Percentiles rank a stretch among this genome's conserved stretches.
phyloP scores from a whole-genome alignment of 176 grass and related monocot genomes.

The Saccharum spontaneum region DNA sequence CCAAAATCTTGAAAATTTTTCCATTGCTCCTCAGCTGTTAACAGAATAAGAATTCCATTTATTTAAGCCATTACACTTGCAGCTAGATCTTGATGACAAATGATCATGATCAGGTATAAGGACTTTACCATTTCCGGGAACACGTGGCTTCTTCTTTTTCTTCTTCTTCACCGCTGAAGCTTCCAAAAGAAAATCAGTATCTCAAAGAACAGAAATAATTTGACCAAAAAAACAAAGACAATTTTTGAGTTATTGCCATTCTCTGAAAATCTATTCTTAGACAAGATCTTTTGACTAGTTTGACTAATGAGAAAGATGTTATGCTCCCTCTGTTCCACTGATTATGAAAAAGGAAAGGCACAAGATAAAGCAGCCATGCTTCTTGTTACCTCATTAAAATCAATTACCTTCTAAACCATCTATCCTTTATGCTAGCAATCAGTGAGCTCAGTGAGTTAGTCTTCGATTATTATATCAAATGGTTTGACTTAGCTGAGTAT shows the following conservation, averaged over 20 bases:
- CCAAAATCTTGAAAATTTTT: slow-evolving; percentile 79
- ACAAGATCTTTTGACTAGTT: slow-evolving; percentile 34
- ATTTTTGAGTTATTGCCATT: background rate
- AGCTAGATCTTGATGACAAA: slow-evolving; percentile 3
- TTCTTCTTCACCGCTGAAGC: slow-evolving; percentile 75
- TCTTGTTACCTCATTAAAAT: background rate
- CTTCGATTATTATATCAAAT: background rate
- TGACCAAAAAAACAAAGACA: background rate
- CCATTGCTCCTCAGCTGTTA: slow-evolving; percentile 73
- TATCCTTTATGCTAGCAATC: background rate
- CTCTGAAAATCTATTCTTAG: slow-evolving; percentile 1
- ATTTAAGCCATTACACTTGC: background rate
- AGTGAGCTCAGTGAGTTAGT: background rate
- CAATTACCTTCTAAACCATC: background rate
- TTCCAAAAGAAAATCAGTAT: slow-evolving; percentile 27
- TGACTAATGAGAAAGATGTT: slow-evolving; percentile 21
- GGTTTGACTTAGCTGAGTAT: background rate
- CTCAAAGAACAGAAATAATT: slow-evolving; percentile 12
- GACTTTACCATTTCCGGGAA: slow-evolving; percentile 57
- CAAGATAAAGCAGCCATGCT: background rate
- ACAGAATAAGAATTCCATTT: slow-evolving; percentile 25
- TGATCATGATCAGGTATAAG: background rate
- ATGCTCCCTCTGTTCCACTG: background rate
- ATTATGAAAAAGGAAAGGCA: background rate
- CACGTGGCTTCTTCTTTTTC: slow-evolving; percentile 83